Evolutionary conservation across 176 grass and related monocot species (phyloP), one percentile per base, ranked within the genome.

Genomic region (Eremochloa ophiuroides): DNA sequence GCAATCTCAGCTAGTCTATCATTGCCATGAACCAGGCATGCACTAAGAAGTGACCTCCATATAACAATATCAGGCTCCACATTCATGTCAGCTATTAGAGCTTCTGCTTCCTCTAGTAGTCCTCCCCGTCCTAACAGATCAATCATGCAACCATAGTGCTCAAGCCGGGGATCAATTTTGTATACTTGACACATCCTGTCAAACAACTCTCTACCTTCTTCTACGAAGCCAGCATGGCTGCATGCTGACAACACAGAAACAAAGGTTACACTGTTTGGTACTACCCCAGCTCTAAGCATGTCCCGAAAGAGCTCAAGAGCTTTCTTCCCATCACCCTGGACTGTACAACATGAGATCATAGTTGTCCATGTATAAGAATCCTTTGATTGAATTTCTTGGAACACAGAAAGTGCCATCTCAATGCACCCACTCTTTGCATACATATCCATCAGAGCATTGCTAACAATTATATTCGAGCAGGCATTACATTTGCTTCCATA

Each of bases 91-190:
- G 67, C 66, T 17, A 94, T 88, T 50, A 94, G 48, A 31, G 64
- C 30, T 66, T 85, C 79, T 39, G 91, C 88, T 81, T 94, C 91
- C 30, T 82, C 86, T 27, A 94, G 40, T 15, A 88, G 61, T 11
- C 91, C 91, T 31, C 85, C 88, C n/a, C 91, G 79, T 23, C 85
- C 91, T 81, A 94, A 71, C n/a, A 94, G 77, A 88, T 91, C 88
- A 59, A 94, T 42, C 83, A 91, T 91, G 73, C 91, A 94, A 60
- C 91, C 91, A 25, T 91, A 94, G 30, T 94, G 91, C 82, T 94
- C 83, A 63, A 94, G 50, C 8, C 72, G 80, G 41, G 85, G 79
- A 12, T 66, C 33, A n/a, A 91, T 72, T 46, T 69, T 77, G 50
- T 91, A 94, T 39, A 62, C 9, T 73, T 35, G 10, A 41, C 51